phyloP scores from a whole-genome alignment of 768 basidiomycete genomes.

The Boletus huronensis region DNA sequence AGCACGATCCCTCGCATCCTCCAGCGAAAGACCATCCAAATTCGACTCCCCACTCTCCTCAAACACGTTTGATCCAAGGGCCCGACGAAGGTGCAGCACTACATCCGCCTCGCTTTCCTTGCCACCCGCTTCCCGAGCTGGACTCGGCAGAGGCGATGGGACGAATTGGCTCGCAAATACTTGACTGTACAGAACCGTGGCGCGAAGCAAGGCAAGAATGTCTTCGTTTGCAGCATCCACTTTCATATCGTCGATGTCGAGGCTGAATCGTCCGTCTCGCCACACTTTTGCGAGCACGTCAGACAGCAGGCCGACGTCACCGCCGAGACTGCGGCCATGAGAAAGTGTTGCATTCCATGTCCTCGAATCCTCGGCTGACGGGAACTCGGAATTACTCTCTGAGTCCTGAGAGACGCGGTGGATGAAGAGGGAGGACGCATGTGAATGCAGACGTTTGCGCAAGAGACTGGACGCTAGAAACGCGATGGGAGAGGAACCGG shows the following conservation, averaged over 20 bases:
- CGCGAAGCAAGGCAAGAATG: conserved; percentile 52
- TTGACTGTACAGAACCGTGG: conserved; percentile 57
- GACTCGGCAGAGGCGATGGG: conserved; percentile 60
- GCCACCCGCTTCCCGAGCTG: conserved; percentile 30
- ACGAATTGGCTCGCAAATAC: conserved; percentile 49
- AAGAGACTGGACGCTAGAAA: conserved; percentile 50
- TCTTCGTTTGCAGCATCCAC: conserved; percentile 39
- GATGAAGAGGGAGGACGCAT: conserved; percentile 56
- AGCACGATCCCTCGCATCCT: conserved; percentile 73
- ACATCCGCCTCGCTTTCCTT: conserved; percentile 28
- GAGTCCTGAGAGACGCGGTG: conserved; percentile 33
- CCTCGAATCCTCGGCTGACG: conserved; percentile 24
- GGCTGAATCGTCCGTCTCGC: conserved; percentile 34
- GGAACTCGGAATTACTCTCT: conserved; percentile 15
- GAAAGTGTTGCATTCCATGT: conserved; percentile 50
- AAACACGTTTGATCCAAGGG: conserved; percentile 53
- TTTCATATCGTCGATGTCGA: conserved; percentile 31
- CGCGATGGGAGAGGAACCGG: conserved; percentile 39
- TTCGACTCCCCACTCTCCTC: conserved; percentile 25
- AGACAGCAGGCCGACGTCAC: conserved; percentile 50
- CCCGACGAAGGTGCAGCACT: conserved; percentile 47
- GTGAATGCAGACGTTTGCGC: conserved; percentile 48
- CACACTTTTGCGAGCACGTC: conserved; percentile 55
- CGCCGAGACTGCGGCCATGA: conserved; percentile 63
- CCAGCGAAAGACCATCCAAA: conserved; percentile 41